These are phyloP conservation scores for Diphasiastrum complanatum DNA, from an alignment of 83 land plant species.

Conservation along the genomic window DNA sequence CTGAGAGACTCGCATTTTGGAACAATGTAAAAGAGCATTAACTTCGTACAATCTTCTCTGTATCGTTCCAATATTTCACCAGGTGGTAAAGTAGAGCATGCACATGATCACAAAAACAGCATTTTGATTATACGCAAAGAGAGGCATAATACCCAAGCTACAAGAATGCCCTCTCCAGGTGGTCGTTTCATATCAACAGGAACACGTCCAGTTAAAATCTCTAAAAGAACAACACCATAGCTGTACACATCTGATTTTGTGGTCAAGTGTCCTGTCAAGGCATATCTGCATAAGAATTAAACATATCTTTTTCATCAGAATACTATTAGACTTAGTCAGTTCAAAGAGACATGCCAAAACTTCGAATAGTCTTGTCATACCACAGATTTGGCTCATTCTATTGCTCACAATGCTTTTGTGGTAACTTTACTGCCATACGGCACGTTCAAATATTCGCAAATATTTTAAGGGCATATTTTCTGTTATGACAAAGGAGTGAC, in stretches of 20 bases:
- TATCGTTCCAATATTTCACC: too few relatives aligned
- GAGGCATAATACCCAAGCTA: slow-evolving; percentile 1
- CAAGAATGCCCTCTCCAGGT: slow-evolving; percentile 10
- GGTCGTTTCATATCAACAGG: slow-evolving; percentile 19
- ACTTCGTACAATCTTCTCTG: too few relatives aligned
- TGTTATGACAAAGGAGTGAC: too few relatives aligned
- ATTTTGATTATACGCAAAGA: neutral
- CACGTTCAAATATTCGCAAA: neutral
- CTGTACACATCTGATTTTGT: slow-evolving; percentile 18
- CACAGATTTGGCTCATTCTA: neutral
- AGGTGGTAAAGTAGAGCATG: too few relatives aligned
- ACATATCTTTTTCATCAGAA: neutral
- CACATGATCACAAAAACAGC: neutral
- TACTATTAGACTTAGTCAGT: neutral
- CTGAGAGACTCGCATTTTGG: neutral
- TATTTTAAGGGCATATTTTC: neutral
- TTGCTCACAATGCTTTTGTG: neutral
- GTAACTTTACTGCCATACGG: neutral
- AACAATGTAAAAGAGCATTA: too few relatives aligned
- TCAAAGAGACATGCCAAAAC: neutral
- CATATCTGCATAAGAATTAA: slow-evolving; percentile 7
- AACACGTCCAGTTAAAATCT: slow-evolving; percentile 14
- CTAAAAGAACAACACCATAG: slow-evolving; percentile 18
- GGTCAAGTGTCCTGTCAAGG: slow-evolving; percentile 19
- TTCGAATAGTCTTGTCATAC: neutral